phyloP scores from a whole-genome alignment of 768 basidiomycete species.

The Naganishia vishniacii region DNA sequence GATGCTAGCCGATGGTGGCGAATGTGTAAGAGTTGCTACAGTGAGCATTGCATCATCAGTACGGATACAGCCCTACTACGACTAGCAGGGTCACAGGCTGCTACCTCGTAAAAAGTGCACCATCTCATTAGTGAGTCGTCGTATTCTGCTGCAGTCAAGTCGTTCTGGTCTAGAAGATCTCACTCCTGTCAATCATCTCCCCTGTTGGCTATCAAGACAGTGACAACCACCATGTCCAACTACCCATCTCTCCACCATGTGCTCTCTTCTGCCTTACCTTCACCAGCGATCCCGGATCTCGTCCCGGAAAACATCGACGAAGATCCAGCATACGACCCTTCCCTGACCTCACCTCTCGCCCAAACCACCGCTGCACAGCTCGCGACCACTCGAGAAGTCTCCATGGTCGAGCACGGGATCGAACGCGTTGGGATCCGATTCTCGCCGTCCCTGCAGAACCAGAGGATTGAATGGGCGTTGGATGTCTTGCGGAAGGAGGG shows the following conservation, averaged over 20 bases:
- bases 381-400: slow-evolving; percentile 33
- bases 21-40: too few species aligned
- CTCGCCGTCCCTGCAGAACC: slow-evolving; percentile 39
- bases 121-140: too few species aligned
- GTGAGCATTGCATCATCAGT: too few species aligned
- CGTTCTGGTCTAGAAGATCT: too few species aligned
- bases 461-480: slow-evolving; percentile 45
- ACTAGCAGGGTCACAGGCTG: too few species aligned
- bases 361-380: slow-evolving; percentile 18
- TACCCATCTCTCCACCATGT: slow-evolving; percentile 11
- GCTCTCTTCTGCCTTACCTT: slow-evolving; percentile 4
- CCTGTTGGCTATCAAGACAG: background rate
- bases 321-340: slow-evolving; percentile 29
- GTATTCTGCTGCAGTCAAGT: too few species aligned
- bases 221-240: background rate
- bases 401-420: slow-evolving; percentile 42
- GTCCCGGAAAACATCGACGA: slow-evolving; percentile 13
- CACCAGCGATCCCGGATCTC: slow-evolving; percentile 6
- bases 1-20: too few species aligned
- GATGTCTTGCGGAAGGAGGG: slow-evolving; percentile 40
- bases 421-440: slow-evolving; percentile 45
- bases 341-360: slow-evolving; percentile 24
- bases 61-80: too few species aligned
- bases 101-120: too few species aligned
- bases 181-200: background rate